Evolutionary conservation across 257 asterid genomes (phyloP), one percentile per base, ranked within the genome.

Genomic region (Cruciata laevipes): DNA sequence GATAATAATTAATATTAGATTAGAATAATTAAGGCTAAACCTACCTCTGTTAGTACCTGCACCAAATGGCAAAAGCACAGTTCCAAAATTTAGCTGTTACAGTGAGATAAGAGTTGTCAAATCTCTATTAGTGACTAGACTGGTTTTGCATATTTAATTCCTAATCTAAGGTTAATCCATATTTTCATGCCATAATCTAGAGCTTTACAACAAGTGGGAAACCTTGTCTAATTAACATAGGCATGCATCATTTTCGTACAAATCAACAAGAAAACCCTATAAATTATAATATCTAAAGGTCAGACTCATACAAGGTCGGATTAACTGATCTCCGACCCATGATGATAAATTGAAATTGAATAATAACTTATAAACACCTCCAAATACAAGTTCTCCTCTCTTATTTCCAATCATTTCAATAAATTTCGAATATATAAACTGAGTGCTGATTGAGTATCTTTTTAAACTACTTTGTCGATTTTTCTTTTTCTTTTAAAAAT

Each of bases 31-130:
- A 16, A 47, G 16, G 53, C 6, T 37, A 8, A 52, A 71, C 75
- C 70, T 63, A 35, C 70, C 75, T 37, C 44, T 63, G 65, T 63
- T 52, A 71, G 25, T 5, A 35, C 69, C 65, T 63, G 8, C 70
- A 63, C 70, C 49, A n/a, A n/a, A 53, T 20, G 60, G 11, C 60
- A 21, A n/a, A n/a, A 53, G 55, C 55, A 3, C 16, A 16, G 0
- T 16, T 14, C 11, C 51, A 42, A 42, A 11, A 12, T 42, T 42
- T 42, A 42, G 51, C 51, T 42, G 51, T 42, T 47, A 47, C 55
- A 47, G 6, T 47, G 8, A 5, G 55, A 16, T 47, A 14, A 47
- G 55, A 47, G 55, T n/a, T 53, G 60, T 53, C 60, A 53, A 53
- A 53, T 53, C 60, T 53, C 60, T 53, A 8, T 21, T 53, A 53